Evolutionary conservation across 2,329 filamentous ascomycete genomes (phyloP), one percentile per base, ranked within the genome.

Genomic region (Calonectria hongkongensis): DNA sequence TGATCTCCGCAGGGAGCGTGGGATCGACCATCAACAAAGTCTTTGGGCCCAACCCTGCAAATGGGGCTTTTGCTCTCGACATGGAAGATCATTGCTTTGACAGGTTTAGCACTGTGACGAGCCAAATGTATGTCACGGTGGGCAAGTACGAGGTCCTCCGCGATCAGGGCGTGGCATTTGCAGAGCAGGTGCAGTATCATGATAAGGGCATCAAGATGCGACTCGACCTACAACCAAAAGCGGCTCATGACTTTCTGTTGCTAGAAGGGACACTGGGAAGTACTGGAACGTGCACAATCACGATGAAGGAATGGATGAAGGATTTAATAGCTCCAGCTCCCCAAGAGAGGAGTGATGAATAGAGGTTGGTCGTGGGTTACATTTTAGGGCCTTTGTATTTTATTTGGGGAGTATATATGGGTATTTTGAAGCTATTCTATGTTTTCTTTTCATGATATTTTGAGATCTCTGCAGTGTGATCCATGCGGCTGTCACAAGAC

Each of bases 91-190:
- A 43, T 30, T 45, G 58, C 41, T 63, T 43, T 47, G 39, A 45
- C 18, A 45, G 25, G 25, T 45, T 63, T 45, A 43, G 39, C 39
- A 63, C 21, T 3, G 58, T 45, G 33, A 58, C 41, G 25, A 63
- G 39, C 5, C 58, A 45, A 28, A 63, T 63, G 39, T 74, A 74
- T 45, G 41, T 74, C n/a, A 75, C 69, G 2, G 63, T 43, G 2
- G 74, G 74, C 28, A 50, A 62, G 3, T 62, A 74, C n/a, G 72
- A 75, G 45, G 74, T 75, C 4, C 51, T 74, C 15, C 65, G 66
- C 5, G 74, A 75, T 33, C 68, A 74, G 9, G 64, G 16, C 1
- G 36, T 70, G 1, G 30, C 36, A 4, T 75, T 72, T 30, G 66
- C 51, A 7, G 45, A 68, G 12, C 68, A 65, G 18, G 67, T 77